phyloP scores from a whole-genome alignment of 2,329 filamentous ascomycete genomes.

The Colletotrichum plurivorum region DNA sequence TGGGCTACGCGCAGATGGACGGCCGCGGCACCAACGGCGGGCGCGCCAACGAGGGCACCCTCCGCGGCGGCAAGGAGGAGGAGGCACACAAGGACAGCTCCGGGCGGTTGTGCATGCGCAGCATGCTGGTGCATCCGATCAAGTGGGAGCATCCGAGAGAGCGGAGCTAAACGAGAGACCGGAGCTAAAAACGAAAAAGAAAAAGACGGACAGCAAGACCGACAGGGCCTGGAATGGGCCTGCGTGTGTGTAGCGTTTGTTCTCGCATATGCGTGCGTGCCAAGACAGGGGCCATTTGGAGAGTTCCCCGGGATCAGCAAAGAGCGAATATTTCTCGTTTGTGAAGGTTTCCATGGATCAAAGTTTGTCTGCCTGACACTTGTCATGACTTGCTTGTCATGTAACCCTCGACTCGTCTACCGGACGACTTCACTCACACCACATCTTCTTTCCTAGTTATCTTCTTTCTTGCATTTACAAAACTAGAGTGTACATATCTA shows the following conservation, averaged over 20 bases:
- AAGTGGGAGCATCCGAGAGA: conserved; percentile 74
- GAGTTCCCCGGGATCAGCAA: not conserved
- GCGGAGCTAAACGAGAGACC: conserved; percentile 54
- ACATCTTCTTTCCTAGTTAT: not conserved
- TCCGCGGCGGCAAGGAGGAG: conserved; percentile 66
- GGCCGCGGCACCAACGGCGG: conserved; percentile 65
- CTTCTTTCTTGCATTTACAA: conserved; percentile 21
- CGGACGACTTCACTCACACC: not conserved
- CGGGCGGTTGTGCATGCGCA: conserved; percentile 83
- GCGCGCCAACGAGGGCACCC: conserved; percentile 59
- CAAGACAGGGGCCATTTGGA: not conserved
- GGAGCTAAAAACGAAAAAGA: conserved; percentile 17
- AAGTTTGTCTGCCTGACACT: not conserved
- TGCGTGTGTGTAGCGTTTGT: conserved; percentile 1
- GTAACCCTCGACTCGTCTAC: too few species aligned
- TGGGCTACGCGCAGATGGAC: conserved; percentile 71
- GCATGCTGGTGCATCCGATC: conserved; percentile 86
- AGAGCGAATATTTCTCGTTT: conserved; percentile 1
- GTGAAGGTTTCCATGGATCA: conserved; percentile 10
- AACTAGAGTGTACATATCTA: conserved; percentile 37
- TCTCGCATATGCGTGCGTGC: not conserved
- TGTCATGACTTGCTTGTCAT: too few species aligned
- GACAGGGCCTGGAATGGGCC: too few species aligned
- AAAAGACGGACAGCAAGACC: too few species aligned
- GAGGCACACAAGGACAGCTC: conserved; percentile 60